Evolutionary conservation across 1,139 yeast genomes (phyloP).

Genomic region (Fermentozyma sake): DNA sequence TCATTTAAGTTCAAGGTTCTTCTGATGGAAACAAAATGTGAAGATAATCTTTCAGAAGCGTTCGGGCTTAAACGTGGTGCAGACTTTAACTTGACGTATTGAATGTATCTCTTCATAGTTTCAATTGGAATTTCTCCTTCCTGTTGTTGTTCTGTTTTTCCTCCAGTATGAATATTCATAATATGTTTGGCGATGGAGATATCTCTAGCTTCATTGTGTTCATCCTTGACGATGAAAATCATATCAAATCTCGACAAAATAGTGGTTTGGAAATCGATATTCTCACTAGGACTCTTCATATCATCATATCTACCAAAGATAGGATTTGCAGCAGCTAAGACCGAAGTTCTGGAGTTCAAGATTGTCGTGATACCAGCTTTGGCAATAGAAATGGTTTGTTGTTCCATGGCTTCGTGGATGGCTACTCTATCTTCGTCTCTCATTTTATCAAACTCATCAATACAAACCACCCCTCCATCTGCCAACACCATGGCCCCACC

Average conservation of each 20-base stretch:
- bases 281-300: constrained; percentile 94
- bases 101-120: constrained; percentile 86
- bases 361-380: constrained; percentile 98
- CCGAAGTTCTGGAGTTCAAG: constrained; percentile 91
- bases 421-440: constrained; percentile 99
- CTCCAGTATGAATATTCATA: constrained; percentile 89
- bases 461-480: constrained; percentile 98
- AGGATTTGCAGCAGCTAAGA: constrained; percentile 97
- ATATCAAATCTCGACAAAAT: constrained; percentile 95
- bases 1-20: constrained; percentile 80
- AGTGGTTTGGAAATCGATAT: constrained; percentile 95
- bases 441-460: constrained; percentile 99
- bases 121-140: constrained; percentile 90
- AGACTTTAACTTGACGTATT: constrained; percentile 82
- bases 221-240: constrained; percentile 97
- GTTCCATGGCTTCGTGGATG: constrained; percentile 99
- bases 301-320: constrained; percentile 95
- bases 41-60: constrained; percentile 88
- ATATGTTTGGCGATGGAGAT: constrained; percentile 91
- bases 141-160: constrained; percentile 47
- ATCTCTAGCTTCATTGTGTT: constrained; percentile 83
- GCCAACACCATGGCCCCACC: constrained; percentile 99
- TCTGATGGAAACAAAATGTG: constrained; percentile 90
- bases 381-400: constrained; percentile 98
- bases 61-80: constrained; percentile 90